Evolutionary conservation across 331 rosid genomes (phyloP), one percentile per base, ranked within the genome.

Genomic region (Phaseolus coccineus): DNA sequence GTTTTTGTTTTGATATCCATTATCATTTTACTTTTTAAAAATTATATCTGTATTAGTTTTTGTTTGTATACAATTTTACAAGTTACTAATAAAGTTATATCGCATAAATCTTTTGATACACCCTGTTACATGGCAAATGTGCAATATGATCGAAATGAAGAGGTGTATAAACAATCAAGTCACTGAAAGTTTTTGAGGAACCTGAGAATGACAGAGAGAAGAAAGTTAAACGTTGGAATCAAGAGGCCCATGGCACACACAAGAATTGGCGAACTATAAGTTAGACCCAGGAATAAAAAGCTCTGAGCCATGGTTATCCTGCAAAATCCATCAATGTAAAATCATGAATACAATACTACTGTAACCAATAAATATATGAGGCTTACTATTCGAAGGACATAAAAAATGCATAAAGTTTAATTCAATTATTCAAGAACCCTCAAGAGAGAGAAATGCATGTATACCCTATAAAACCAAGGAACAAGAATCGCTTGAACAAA

Each of bases 181-280:
- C 15, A 70, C 1, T 8, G 22, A 1, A 31, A 61, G n/a, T 35
- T 44, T 1, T n/a, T 56, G 58, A 53, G 62, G 39, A 59, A 85
- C 98, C 93, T 88, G 86, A 89, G 85, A 33, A 80, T 39, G 83
- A 87, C 0, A 9, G 89, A 90, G 75, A 92, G 87, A 7, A 90
- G 14, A 84, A 90, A 85, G 79, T 84, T 90, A 83, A 88, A 86
- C 3, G 92, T 30, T 31, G 93, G 97, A 61, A 90, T 82, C 85
- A 82, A 78, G 46, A 81, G 98, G 19, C 92, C 97, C 94, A 92
- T 90, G 42, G 85, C 91, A 78, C 90, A 90, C 5, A 90, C 92
- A 46, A 92, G 90, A 66, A 92, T 89, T 12, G 97, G 97, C 1
- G 97, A 88, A 78, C 98, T 89, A 81, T 86, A 87, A 40, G 90